Conservation (phyloP, 129 eudicot species). For the Arctium minus region DNA sequence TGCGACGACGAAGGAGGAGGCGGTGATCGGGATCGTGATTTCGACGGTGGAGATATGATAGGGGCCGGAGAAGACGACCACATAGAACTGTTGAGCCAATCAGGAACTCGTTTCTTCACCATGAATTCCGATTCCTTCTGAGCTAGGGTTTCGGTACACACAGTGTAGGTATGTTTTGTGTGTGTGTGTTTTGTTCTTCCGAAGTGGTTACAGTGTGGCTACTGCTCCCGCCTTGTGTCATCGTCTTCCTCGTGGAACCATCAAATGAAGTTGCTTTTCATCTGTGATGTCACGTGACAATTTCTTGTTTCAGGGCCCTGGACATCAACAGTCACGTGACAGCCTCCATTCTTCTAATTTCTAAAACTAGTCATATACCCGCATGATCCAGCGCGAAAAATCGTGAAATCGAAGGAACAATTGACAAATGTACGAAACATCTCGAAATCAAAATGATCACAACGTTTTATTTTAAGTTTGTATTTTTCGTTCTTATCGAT, state of each 20-base stretch:
- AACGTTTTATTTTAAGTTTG: too few species aligned
- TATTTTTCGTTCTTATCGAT: too few species aligned
- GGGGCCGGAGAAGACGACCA: slow-evolving; percentile 58
- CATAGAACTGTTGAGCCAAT: slow-evolving; percentile 79
- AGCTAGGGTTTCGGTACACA: slow-evolving; percentile 49
- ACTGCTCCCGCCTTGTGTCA: background rate
- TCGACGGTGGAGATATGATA: slow-evolving; percentile 4
- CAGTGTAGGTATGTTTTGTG: background rate
- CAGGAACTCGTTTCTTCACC: slow-evolving; percentile 69
- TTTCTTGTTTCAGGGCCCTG: background rate
- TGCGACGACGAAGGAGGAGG: slow-evolving; percentile 23
- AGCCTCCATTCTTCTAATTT: background rate
- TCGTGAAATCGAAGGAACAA: too few species aligned
- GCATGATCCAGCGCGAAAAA: too few species aligned
- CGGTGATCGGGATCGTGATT: slow-evolving; percentile 18
- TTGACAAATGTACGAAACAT: too few species aligned
- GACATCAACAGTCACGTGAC: background rate
- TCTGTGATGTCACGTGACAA: background rate
- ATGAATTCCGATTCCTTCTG: slow-evolving; percentile 38
- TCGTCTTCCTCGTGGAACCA: slow-evolving; percentile 4
- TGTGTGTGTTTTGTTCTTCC: background rate
- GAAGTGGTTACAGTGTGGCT: background rate
- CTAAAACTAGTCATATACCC: too few species aligned
- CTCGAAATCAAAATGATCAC: too few species aligned
- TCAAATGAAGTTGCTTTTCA: background rate